Evolutionary conservation across 2,329 filamentous ascomycete species (phyloP), one percentile per base, ranked within the genome.

Genomic region (Xylaria sp.): DNA sequence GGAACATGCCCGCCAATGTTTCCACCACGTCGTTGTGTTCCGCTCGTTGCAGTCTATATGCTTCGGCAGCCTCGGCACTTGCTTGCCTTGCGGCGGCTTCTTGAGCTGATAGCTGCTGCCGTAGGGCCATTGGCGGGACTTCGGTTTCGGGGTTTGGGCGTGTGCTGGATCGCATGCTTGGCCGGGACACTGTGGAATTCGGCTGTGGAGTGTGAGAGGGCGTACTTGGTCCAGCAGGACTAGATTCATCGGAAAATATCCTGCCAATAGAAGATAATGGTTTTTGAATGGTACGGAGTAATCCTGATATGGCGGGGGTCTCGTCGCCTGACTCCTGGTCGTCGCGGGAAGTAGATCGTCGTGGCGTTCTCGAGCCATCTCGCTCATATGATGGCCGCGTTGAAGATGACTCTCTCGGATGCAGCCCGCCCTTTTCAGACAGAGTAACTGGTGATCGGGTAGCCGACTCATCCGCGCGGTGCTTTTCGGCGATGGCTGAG

Each of bases 1-100:
- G 96, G 79, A 99, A 99, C 96, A 99, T 99, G 74, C 93, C 92
- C 56, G 93, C 90, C 65, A 99, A 82, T 42, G 96, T 98, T 81
- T 98, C 96, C 2, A 98, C 95, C 7, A 99, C 90, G 74, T 94
- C 95, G 62, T 89, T 85, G 80, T 98, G 94, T 83, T 99, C 96
- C 64, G 91, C 90, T 42, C 90, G 86, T 73, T 96, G 90, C 68
- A 98, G 89, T 17, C 92, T 86, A 72, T 94, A 89, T 7, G 95
- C 95, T 79, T 99, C 93, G 9, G 95, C 95, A 6, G 88, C 89
- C 79, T 98, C 95, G 0, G 93, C 94, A 73, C 92, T 97, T 1
- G 95, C 95, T 81, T 98, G 95, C 59, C 93, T 86, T 2, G 94
- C 94, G 0, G 94, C 94, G 30, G 93, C 92, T 78, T 97, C 94